Evolutionary conservation across 306 rosid species (phyloP), one percentile per base, ranked within the genome.

Genomic region (Cucurbita pepo): DNA sequence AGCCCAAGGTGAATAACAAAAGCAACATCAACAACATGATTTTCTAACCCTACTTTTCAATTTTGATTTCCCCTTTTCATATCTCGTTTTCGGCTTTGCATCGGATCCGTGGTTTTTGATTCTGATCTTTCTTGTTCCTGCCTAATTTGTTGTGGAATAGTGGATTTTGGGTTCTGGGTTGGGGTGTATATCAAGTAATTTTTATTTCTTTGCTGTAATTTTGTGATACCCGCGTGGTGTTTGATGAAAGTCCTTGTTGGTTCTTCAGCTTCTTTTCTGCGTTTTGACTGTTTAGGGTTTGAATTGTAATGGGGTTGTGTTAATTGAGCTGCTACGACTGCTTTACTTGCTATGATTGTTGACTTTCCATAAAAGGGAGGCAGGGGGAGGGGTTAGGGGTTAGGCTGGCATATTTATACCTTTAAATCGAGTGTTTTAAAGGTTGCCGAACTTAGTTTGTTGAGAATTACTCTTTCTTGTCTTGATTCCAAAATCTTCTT

Each of bases 41-140:
- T 65, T 65, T 44, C 2, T 6, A 65, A 69, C 74, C 74, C 59
- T 69, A 69, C 57, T 14, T 69, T 50, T 25, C 34, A 0, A 5
- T 66, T 65, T 62, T 62, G 22, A 53, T 53, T 53, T 53, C 22
- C 56, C 56, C 56, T 7, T 15, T 51, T 34, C 6, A 5, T 40
- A 10, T 22, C 6, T 19, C 48, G 18, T 67, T 25, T 11, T 22
- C 4, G 30, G 13, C 25, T 61, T 69, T 69, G 74, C 47, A 69
- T 69, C 74, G 45, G 74, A 69, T 69, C 74, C 56, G 47, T 50
- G 45, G 47, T 69, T 69, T 69, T n/a, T 18, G 14, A 50, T 69
- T 69, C 74, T 69, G 59, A 69, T 69, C 59, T 69, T 69, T 51
- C 25, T 69, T 30, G 51, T 9, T 30, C 8, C 5, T 51, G 74